phyloP scores from a whole-genome alignment of 768 basidiomycete species.

The Myochromella boudieri region DNA sequence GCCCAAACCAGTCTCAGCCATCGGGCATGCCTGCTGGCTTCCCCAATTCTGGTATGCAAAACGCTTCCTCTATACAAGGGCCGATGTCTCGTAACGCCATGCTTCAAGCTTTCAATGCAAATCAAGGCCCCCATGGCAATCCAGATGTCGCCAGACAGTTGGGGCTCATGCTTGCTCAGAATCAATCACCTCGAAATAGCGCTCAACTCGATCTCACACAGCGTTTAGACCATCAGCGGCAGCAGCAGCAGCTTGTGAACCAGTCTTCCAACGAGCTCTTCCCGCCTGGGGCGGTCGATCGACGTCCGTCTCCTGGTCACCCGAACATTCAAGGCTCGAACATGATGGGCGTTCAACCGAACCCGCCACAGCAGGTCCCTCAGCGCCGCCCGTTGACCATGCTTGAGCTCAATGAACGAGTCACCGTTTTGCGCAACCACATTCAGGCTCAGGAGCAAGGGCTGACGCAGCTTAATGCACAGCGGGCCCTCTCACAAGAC shows the following conservation, averaged over 20 bases:
- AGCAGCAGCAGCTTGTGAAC: conserved; percentile 23
- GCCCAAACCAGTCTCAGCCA: conserved; percentile 28
- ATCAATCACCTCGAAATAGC: conserved; percentile 44
- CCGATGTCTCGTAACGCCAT: conserved; percentile 34
- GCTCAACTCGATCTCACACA: conserved; percentile 28
- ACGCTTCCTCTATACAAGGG: conserved; percentile 25
- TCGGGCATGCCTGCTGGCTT: conserved; percentile 43
- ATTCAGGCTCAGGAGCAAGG: conserved; percentile 13
- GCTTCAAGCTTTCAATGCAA: conserved; percentile 35
- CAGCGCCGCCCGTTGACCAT: conserved; percentile 5
- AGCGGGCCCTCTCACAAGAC: conserved; percentile 17
- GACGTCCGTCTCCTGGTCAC: conserved; percentile 51
- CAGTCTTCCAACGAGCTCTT: conserved; percentile 45
- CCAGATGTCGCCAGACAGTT: conserved; percentile 34
- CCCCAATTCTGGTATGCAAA: conserved; percentile 34
- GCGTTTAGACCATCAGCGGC: conserved; percentile 22
- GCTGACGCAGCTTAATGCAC: conserved; percentile 6
- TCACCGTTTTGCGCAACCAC: neutral
- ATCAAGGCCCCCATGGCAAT: conserved; percentile 24
- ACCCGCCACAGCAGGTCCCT: conserved; percentile 7
- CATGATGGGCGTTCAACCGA: conserved; percentile 9
- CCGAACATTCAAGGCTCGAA: conserved; percentile 24
- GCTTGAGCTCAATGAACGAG: conserved; percentile 17
- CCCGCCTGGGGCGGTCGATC: conserved; percentile 46
- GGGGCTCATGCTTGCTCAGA: conserved; percentile 48